Evolutionary conservation across 805 yeast species (phyloP).

Genomic region (Suhomyces prunicola): DNA sequence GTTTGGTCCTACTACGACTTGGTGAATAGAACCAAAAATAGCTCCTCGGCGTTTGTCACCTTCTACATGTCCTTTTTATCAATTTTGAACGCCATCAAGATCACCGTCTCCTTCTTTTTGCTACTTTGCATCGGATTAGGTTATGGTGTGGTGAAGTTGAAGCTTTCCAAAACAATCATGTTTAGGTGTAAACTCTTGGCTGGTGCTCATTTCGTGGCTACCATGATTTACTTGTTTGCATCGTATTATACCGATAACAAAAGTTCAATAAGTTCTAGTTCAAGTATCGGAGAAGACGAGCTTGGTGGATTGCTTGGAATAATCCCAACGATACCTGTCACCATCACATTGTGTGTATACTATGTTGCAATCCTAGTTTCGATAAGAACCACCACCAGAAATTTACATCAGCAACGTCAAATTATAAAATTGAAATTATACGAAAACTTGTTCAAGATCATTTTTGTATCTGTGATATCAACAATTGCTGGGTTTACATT

Average conservation of each 20-base stretch:
- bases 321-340: slow-evolving; percentile 66
- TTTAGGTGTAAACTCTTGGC: slow-evolving; percentile 48
- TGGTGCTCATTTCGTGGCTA: slow-evolving; percentile 34
- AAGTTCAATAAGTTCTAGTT: slow-evolving; percentile 20
- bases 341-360: slow-evolving; percentile 64
- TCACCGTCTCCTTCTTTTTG: slow-evolving; percentile 81
- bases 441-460: slow-evolving; percentile 68
- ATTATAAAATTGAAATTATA: slow-evolving; percentile 87
- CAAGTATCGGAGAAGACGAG: slow-evolving; percentile 50
- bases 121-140: slow-evolving; percentile 85
- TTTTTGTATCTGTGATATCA: slow-evolving; percentile 67
- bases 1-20: slow-evolving; percentile 91
- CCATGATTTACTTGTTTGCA: slow-evolving; percentile 32
- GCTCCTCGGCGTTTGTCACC: slow-evolving; percentile 58
- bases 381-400: slow-evolving; percentile 68
- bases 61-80: slow-evolving; percentile 74
- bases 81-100: slow-evolving; percentile 71
- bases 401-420: slow-evolving; percentile 82
- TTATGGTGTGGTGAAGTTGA: slow-evolving; percentile 89
- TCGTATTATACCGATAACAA: slow-evolving; percentile 30
- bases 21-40: slow-evolving; percentile 55
- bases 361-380: slow-evolving; percentile 74
- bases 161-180: slow-evolving; percentile 74
- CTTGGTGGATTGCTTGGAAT: slow-evolving; percentile 47
- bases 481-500: slow-evolving; percentile 69